Evolutionary conservation across 208 protist genomes (phyloP).

Genomic region (Phytomonas sp.): DNA sequence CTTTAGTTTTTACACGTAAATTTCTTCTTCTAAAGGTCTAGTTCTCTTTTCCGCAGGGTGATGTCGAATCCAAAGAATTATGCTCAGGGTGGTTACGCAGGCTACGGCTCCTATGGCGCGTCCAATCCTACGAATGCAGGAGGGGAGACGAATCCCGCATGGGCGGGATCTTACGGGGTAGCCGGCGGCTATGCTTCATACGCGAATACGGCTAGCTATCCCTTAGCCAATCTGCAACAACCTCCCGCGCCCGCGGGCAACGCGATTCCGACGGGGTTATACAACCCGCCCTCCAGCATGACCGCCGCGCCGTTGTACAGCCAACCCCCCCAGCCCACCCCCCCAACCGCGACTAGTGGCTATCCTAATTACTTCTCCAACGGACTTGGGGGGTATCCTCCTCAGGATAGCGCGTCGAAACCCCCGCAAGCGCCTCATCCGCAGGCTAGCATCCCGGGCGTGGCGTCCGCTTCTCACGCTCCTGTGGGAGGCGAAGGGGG

Average conservation of each 20-base stretch:
- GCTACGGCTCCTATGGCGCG: not conserved
- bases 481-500: not conserved
- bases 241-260: not conserved
- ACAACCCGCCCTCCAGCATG: not conserved
- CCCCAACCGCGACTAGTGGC: not conserved
- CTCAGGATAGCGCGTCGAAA: not conserved
- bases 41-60: not conserved
- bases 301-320: not conserved
- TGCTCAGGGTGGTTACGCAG: not conserved
- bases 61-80: not conserved
- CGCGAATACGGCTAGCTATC: not conserved
- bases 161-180: not conserved
- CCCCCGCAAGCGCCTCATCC: not conserved
- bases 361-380: not conserved
- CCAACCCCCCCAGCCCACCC: not conserved
- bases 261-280: not conserved
- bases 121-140: not conserved
- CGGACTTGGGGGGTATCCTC: not conserved
- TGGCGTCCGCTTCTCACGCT: not conserved
- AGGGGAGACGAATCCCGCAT: not conserved
- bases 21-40: not conserved
- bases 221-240: not conserved
- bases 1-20: not conserved
- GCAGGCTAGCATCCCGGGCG: not conserved
- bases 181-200: not conserved